Conservation (phyloP, 2,329 filamentous ascomycete genomes). For the Fusarium chuoi region DNA sequence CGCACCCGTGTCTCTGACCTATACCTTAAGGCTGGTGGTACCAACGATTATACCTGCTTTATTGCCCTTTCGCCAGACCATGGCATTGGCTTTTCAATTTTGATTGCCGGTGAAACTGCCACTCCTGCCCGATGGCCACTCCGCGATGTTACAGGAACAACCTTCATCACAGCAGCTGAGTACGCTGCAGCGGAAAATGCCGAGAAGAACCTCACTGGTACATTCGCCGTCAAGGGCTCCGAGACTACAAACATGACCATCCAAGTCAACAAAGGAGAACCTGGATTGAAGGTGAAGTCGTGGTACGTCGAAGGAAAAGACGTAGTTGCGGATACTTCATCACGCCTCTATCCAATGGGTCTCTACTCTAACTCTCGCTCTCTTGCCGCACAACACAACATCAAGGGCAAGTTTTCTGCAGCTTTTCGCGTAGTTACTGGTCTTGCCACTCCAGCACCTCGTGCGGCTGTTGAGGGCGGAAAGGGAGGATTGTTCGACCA, state of each 20-base stretch:
- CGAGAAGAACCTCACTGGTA: constrained; percentile 22
- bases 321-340: neutral
- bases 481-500: constrained; percentile 4
- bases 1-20: constrained; percentile 32
- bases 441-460: neutral
- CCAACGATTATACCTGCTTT: constrained; percentile 6
- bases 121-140: constrained; percentile 28
- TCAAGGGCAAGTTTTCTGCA: neutral
- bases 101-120: constrained; percentile 40
- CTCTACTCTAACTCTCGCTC: neutral
- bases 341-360: neutral
- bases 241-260: constrained; percentile 34
- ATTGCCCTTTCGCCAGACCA: constrained; percentile 31
- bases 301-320: constrained; percentile 1
- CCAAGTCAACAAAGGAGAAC: constrained; percentile 17
- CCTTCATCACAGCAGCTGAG: constrained; percentile 37
- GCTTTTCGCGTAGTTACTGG: neutral
- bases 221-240: constrained; percentile 4
- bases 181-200: constrained; percentile 35
- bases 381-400: neutral
- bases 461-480: constrained; percentile 3
- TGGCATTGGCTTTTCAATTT: constrained; percentile 39
- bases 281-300: constrained; percentile 12
- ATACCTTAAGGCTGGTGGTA: constrained; percentile 31
- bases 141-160: constrained; percentile 22